Evolutionary conservation across 2,329 filamentous ascomycete genomes (phyloP).

Genomic region (Zymoseptoria crescenta): DNA sequence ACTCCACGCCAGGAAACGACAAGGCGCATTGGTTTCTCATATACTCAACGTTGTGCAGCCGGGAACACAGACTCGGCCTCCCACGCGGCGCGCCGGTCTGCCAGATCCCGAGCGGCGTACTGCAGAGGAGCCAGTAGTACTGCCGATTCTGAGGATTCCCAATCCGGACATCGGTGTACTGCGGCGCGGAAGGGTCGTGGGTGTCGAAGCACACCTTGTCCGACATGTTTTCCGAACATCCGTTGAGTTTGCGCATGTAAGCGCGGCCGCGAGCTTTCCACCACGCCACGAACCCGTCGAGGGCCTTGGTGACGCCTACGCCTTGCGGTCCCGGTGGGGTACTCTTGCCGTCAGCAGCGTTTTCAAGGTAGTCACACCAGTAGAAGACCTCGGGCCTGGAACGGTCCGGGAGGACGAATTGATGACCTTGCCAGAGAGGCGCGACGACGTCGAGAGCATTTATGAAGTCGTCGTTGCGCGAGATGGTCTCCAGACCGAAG

Average conservation of each 20-base stretch:
- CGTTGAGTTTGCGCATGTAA: conserved; percentile 42
- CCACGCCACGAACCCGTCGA: conserved; percentile 39
- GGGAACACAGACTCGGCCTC: conserved; percentile 43
- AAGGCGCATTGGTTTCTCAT: conserved; percentile 48
- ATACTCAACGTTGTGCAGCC: conserved; percentile 45
- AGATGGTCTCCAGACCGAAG: conserved; percentile 44
- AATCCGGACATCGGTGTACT: conserved; percentile 45
- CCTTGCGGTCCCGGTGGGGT: conserved; percentile 34
- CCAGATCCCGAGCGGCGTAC: conserved; percentile 53
- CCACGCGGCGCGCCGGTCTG: conserved; percentile 45
- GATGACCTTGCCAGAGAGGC: conserved; percentile 50
- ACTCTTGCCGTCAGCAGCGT: conserved; percentile 21
- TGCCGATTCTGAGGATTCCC: conserved; percentile 43
- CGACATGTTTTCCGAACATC: conserved; percentile 36
- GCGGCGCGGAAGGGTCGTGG: conserved; percentile 41
- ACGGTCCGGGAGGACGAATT: conserved; percentile 29
- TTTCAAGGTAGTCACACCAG: conserved; percentile 36
- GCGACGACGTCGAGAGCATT: conserved; percentile 47
- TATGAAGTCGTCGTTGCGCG: conserved; percentile 46
- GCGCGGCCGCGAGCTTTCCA: conserved; percentile 28
- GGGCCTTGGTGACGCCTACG: conserved; percentile 46
- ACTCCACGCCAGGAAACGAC: conserved; percentile 49
- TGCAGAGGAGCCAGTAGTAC: conserved; percentile 56
- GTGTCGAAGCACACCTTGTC: conserved; percentile 47
- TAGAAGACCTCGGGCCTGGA: conserved; percentile 36